Conservation (phyloP, 345 rosid genomes). For the Lepidium didymum region DNA sequence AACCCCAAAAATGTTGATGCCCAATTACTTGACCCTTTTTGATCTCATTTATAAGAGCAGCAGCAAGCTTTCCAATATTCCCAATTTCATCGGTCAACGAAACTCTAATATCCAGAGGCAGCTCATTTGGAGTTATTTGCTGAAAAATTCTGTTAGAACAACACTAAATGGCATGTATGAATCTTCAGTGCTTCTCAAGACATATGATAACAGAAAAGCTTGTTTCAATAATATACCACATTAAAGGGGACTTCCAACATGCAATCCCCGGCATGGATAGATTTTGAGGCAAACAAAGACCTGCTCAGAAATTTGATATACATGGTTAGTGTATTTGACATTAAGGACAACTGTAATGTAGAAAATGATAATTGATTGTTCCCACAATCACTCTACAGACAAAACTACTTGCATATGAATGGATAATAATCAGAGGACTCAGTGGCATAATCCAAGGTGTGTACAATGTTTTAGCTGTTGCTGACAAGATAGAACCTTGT, state of each 20-base stretch:
- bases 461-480: background rate
- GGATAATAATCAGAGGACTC: background rate
- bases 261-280: conserved; percentile 58
- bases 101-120: conserved; percentile 39
- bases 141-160: conserved; percentile 30
- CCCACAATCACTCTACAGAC: background rate
- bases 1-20: background rate
- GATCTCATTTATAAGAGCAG: conserved; percentile 45
- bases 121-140: conserved; percentile 62
- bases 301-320: conserved; percentile 33
- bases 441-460: background rate
- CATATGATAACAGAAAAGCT: background rate
- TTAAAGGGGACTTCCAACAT: conserved; percentile 61
- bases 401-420: background rate
- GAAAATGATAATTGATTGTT: background rate
- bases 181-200: background rate
- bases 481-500: background rate
- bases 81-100: conserved; percentile 41
- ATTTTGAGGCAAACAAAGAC: conserved; percentile 54
- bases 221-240: conserved; percentile 32
- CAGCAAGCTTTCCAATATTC: conserved; percentile 55
- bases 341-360: background rate
- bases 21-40: conserved; percentile 44
- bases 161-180: background rate
- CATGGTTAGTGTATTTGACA: background rate